Percentiles rank a stretch among this genome's conserved stretches.
Evolutionary conservation across 768 basidiomycete species (phyloP).

Genomic region (Russula sp.): DNA sequence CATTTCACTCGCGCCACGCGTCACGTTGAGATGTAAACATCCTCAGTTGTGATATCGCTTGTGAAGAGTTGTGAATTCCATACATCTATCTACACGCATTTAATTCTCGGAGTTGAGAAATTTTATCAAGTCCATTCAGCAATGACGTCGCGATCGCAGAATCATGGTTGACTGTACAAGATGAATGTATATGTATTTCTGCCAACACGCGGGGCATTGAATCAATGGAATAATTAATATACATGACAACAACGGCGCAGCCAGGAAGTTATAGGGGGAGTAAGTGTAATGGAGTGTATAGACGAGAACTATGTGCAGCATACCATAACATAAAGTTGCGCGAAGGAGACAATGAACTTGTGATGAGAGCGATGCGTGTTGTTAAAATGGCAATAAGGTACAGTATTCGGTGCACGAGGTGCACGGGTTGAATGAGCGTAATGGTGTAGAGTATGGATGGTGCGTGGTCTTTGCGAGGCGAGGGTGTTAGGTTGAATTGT

Average conservation of each 20-base stretch:
- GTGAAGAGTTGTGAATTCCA: slow-evolving; percentile 2
- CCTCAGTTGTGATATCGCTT: slow-evolving; percentile 7
- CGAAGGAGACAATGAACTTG: slow-evolving; percentile 14
- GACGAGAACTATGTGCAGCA: slow-evolving; percentile 28
- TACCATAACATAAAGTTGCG: slow-evolving; percentile 28
- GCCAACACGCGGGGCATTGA: slow-evolving; percentile 16
- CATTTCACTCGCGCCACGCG: slow-evolving; percentile 15
- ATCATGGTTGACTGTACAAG: slow-evolving; percentile 16
- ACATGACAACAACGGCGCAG: slow-evolving; percentile 25
- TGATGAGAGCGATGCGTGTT: slow-evolving; percentile 21
- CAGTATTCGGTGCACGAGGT: slow-evolving; percentile 16
- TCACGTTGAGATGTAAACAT: neutral
- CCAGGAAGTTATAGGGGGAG: slow-evolving; percentile 26
- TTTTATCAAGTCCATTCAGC: neutral
- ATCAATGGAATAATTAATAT: slow-evolving; percentile 26
- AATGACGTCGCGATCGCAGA: slow-evolving; percentile 15
- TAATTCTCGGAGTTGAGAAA: slow-evolving; percentile 1
- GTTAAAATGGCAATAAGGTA: slow-evolving; percentile 27
- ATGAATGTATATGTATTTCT: slow-evolving; percentile 19
- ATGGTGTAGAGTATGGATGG: slow-evolving; percentile 19
- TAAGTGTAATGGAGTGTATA: slow-evolving; percentile 26
- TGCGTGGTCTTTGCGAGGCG: slow-evolving; percentile 6
- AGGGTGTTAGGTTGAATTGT: slow-evolving; percentile 1
- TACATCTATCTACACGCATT: neutral
- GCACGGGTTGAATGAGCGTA: slow-evolving; percentile 17